phyloP scores from a whole-genome alignment of 106 monocot species.

The Acorus calamus region DNA sequence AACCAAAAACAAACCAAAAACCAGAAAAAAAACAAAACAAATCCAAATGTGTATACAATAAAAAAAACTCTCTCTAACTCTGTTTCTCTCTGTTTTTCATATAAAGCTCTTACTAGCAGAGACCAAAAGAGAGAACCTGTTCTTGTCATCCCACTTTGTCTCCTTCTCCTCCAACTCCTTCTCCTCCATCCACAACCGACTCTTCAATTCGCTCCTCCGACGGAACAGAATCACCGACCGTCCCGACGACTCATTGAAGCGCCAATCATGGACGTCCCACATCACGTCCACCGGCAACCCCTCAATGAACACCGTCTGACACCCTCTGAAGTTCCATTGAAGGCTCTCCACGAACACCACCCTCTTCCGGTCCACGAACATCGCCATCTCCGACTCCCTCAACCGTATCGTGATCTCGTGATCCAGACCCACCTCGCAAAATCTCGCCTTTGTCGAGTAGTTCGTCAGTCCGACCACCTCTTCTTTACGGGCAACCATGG shows the following conservation, averaged over 20 bases:
- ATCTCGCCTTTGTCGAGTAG: constrained; percentile 29
- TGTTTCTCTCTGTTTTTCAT: no score
- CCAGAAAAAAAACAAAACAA: no score
- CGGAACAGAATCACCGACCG: constrained; percentile 50
- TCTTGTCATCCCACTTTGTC: neutral
- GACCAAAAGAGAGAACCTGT: constrained; percentile 55
- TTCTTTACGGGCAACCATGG: constrained; percentile 27
- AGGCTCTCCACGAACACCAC: constrained; percentile 51
- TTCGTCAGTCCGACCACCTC: constrained; percentile 10
- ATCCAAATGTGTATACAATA: no score
- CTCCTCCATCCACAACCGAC: constrained; percentile 61
- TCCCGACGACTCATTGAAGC: constrained; percentile 21
- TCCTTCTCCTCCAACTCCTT: constrained; percentile 16
- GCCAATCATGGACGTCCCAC: constrained; percentile 75
- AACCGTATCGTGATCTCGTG: constrained; percentile 40
- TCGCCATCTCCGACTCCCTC: constrained; percentile 40
- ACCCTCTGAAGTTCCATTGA: constrained; percentile 65
- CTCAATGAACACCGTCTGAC: constrained; percentile 62
- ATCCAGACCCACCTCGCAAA: constrained; percentile 25
- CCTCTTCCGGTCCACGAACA: constrained; percentile 59
- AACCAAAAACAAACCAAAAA: no score
- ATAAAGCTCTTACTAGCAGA: constrained; percentile 34
- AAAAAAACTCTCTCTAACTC: no score
- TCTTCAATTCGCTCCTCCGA: constrained; percentile 40
- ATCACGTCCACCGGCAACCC: constrained; percentile 68